Conservation (phyloP, 1,284 basidiomycete species). For the Sanghuangporus baumii region DNA sequence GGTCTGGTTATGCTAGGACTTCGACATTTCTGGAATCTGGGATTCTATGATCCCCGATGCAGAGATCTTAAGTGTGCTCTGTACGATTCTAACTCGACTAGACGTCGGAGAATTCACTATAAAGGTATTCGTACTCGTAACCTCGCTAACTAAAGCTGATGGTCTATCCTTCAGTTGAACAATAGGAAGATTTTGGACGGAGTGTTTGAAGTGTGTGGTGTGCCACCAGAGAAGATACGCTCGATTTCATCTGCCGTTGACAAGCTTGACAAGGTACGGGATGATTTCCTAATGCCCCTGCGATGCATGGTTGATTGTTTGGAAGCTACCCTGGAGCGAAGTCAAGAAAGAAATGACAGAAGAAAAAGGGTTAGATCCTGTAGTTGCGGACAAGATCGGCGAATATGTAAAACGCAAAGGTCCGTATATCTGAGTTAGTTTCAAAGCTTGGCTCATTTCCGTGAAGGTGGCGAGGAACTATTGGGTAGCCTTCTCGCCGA, state of each 20-base stretch:
- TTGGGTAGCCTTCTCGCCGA: conserved; percentile 75
- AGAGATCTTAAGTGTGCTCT: conserved; percentile 82
- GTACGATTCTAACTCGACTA: conserved; percentile 77
- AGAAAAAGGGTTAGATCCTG: conserved; percentile 87
- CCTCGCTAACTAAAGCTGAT: background rate
- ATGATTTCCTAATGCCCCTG: conserved; percentile 9
- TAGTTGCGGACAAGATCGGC: conserved; percentile 89
- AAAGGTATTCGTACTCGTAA: conserved; percentile 54
- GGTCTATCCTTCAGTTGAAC: conserved; percentile 60
- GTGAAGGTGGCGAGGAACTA: conserved; percentile 70
- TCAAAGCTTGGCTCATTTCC: conserved; percentile 2
- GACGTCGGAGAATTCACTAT: conserved; percentile 92
- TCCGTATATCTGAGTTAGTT: conserved; percentile 23
- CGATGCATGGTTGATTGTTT: conserved; percentile 2
- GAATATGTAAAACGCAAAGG: conserved; percentile 96
- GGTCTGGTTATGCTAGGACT: conserved; percentile 62
- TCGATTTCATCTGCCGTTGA: conserved; percentile 97
- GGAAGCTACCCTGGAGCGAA: conserved; percentile 79
- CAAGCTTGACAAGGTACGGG: conserved; percentile 89
- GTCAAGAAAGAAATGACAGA: conserved; percentile 96
- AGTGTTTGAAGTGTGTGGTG: conserved; percentile 95
- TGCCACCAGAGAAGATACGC: conserved; percentile 87
- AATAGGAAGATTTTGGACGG: conserved; percentile 98
- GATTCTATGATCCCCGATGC: conserved; percentile 98
- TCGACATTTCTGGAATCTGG: conserved; percentile 92